These are phyloP conservation scores for Serendipita sp. DNA, from an alignment of 768 basidiomycete species.

Conservation along the genomic window DNA sequence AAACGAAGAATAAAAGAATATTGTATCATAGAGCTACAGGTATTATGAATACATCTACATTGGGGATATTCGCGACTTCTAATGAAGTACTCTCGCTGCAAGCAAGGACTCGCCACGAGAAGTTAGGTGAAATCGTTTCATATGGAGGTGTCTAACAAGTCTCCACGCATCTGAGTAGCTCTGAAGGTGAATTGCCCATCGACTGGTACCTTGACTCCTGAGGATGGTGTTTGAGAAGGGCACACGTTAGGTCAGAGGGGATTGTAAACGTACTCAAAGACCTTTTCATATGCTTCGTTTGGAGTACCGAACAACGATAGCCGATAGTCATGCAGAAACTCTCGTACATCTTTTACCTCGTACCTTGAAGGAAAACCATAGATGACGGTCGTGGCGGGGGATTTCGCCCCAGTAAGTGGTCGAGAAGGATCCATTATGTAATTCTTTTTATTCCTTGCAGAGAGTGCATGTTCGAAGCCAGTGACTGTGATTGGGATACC, in stretches of 20 bases:
- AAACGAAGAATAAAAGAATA: neutral
- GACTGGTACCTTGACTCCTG: neutral
- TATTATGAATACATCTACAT: neutral
- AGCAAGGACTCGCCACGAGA: neutral
- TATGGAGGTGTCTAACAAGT: neutral
- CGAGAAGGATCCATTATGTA: neutral
- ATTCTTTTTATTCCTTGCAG: neutral
- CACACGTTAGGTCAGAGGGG: no score
- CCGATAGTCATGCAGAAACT: neutral
- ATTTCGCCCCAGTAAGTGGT: neutral
- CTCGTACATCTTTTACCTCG: neutral
- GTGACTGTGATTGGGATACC: neutral
- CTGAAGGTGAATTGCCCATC: neutral
- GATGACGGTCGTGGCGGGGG: neutral
- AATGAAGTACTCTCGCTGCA: neutral
- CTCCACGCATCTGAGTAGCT: neutral
- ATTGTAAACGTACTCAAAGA: neutral
- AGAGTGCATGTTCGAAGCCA: neutral
- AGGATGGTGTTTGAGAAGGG: no score
- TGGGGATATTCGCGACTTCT: neutral
- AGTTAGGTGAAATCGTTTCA: neutral
- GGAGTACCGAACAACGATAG: neutral
- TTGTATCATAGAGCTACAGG: neutral
- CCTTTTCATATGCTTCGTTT: neutral
- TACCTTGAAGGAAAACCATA: neutral